A percentile compares a stretch with the other conserved stretches of the same genome.
These are phyloP conservation scores for Bipolaris gigantea DNA, from an alignment of 2,329 filamentous ascomycete species.

Conservation along the genomic window DNA sequence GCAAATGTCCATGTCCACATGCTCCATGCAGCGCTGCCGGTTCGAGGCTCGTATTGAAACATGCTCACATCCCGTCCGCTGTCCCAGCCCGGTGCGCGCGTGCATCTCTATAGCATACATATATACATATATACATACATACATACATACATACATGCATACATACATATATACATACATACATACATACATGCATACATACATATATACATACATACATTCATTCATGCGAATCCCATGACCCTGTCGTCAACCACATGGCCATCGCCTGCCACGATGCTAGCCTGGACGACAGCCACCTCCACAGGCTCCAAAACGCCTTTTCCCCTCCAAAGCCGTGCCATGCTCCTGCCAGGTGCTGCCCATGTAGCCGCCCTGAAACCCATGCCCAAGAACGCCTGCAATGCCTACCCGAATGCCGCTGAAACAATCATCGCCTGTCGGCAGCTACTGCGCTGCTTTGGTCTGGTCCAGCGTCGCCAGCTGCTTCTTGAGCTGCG, in stretches of 20 bases:
- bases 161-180: no score
- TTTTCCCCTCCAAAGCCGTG: slow-evolving; percentile 12
- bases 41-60: not conserved
- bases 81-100: not conserved
- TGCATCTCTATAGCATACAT: not conserved
- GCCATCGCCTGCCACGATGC: slow-evolving; percentile 32
- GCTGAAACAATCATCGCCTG: slow-evolving; percentile 32
- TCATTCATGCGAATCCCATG: slow-evolving; percentile 7
- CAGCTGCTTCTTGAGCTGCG: slow-evolving; percentile 51
- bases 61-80: not conserved
- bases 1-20: no score
- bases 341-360: slow-evolving; percentile 21
- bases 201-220: not conserved
- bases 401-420: slow-evolving; percentile 41
- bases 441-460: slow-evolving; percentile 26
- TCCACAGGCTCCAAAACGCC: slow-evolving; percentile 33
- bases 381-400: slow-evolving; percentile 35
- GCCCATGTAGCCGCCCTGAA: slow-evolving; percentile 19
- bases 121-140: no score
- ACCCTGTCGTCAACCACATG: slow-evolving; percentile 23
- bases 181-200: no score
- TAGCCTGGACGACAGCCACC: slow-evolving; percentile 10
- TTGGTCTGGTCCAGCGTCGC: slow-evolving; percentile 45
- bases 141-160: no score
- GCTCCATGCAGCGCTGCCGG: no score